Evolutionary conservation across 2,329 filamentous ascomycete genomes (phyloP).

Genomic region (Didymella lethalis): DNA sequence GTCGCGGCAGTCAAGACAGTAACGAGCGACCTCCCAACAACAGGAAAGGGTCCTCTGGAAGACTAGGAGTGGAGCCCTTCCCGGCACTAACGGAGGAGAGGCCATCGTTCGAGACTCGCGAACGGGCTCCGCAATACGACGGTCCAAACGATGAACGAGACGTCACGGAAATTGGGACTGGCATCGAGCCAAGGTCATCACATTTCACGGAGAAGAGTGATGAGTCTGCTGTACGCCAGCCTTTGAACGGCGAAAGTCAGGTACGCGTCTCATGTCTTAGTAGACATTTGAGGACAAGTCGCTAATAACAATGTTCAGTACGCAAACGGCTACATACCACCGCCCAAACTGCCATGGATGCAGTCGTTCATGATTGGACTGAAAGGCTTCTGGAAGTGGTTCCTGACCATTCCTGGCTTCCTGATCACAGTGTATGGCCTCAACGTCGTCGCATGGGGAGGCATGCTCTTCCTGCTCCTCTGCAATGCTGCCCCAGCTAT

Average conservation of each 20-base stretch:
- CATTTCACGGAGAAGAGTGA: conserved; percentile 30
- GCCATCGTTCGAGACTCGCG: conserved; percentile 17
- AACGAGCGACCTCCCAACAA: conserved; percentile 20
- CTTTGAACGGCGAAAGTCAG: conserved; percentile 26
- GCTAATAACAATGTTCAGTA: conserved; percentile 29
- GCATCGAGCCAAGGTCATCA: conserved; percentile 27
- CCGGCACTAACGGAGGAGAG: conserved; percentile 43
- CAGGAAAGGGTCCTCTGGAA: conserved; percentile 27
- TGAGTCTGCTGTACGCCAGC: conserved; percentile 22
- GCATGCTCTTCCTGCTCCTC: conserved; percentile 87
- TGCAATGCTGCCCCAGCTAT: conserved; percentile 77
- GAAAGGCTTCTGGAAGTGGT: conserved; percentile 74
- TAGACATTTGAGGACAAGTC: conserved; percentile 4
- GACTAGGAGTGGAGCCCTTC: conserved; percentile 36
- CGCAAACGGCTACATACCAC: conserved; percentile 53
- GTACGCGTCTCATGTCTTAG: conserved; percentile 23
- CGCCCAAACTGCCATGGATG: conserved; percentile 60
- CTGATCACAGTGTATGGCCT: conserved; percentile 79
- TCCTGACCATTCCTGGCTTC: conserved; percentile 77
- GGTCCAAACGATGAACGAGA: conserved; percentile 19
- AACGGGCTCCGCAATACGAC: conserved; percentile 10
- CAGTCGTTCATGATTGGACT: conserved; percentile 66
- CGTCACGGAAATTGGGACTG: conserved; percentile 17
- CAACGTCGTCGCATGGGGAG: conserved; percentile 87
- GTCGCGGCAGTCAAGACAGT: conserved; percentile 38